These are phyloP conservation scores for Picochlorum sp. DNA, from an alignment of 139 green algal genomes.

Conservation along the genomic window DNA sequence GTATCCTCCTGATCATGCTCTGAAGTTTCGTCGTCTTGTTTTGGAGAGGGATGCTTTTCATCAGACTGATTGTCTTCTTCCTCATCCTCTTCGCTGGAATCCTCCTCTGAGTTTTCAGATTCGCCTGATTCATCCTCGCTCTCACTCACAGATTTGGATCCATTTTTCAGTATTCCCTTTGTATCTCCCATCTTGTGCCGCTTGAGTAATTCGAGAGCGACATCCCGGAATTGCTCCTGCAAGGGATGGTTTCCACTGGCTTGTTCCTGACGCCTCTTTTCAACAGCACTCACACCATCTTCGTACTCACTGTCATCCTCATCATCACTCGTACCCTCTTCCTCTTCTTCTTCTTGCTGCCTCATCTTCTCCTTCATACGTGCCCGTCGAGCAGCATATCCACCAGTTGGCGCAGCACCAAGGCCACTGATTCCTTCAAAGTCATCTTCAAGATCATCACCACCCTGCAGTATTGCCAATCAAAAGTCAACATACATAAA, in stretches of 20 bases:
- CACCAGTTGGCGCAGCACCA: background rate
- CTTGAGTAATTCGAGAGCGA: conserved; percentile 29
- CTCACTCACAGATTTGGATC: conserved; percentile 8
- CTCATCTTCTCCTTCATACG: conserved; percentile 2
- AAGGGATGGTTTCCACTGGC: conserved; percentile 65
- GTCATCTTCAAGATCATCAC: conserved; percentile 25
- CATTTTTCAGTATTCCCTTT: conserved; percentile 1
- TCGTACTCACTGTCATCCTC: conserved; percentile 31
- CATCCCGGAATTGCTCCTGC: conserved; percentile 42
- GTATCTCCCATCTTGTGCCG: conserved; percentile 23
- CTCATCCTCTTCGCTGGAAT: conserved; percentile 9
- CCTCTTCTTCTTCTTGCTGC: conserved; percentile 13
- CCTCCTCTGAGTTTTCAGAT: conserved; percentile 10
- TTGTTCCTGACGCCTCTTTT: conserved; percentile 39
- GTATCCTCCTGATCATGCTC: background rate
- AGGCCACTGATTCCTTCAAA: conserved; percentile 25
- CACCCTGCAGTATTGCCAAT: background rate
- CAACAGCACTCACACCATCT: conserved; percentile 32
- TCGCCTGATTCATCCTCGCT: conserved; percentile 5
- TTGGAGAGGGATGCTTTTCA: background rate
- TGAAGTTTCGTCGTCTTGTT: conserved; percentile 12
- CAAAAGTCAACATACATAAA: background rate
- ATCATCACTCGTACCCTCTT: conserved; percentile 26
- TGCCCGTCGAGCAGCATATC: background rate
- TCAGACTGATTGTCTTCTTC: conserved; percentile 7